These are phyloP conservation scores for Quercus wislizeni DNA, from an alignment of 306 rosid species.

Conservation along the genomic window DNA sequence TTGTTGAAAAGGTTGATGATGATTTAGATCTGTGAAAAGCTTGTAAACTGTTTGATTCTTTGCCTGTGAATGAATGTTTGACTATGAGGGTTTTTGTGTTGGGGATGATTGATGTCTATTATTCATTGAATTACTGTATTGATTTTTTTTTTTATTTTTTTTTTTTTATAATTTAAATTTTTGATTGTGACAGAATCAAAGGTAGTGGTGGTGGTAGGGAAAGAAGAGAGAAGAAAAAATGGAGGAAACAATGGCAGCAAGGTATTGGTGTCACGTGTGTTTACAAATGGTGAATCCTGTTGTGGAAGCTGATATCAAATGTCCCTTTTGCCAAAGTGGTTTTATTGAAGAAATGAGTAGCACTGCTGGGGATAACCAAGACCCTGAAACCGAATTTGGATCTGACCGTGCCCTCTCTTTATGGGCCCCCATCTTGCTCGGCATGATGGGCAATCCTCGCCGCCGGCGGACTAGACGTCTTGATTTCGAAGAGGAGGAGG, in stretches of 20 bases:
- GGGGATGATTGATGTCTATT: not conserved
- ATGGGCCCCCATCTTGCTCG: conserved; percentile 79
- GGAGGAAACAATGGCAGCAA: conserved; percentile 56
- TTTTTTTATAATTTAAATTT: conserved; percentile 12
- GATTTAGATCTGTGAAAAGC: not conserved
- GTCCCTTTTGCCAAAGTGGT: conserved; percentile 64
- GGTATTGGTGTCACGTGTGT: conserved; percentile 75
- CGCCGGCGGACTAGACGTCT: conserved; percentile 45
- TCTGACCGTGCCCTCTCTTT: conserved; percentile 61
- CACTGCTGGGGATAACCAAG: conserved; percentile 18
- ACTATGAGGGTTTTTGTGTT: not conserved
- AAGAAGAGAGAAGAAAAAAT: conserved; percentile 8
- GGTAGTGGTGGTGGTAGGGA: conserved; percentile 3
- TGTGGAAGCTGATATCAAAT: conserved; percentile 55
- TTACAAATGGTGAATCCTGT: conserved; percentile 54
- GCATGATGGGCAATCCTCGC: conserved; percentile 67
- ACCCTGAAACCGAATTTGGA: conserved; percentile 43
- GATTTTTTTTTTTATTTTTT: too few relatives aligned
- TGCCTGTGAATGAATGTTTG: not conserved
- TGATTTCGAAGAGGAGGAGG: conserved; percentile 32
- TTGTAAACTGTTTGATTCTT: not conserved
- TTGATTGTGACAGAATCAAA: conserved; percentile 16
- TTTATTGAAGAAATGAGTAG: conserved; percentile 57
- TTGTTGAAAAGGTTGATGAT: not conserved
- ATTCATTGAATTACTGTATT: not conserved